A percentile compares a stretch with the other conserved stretches of the same genome.
Evolutionary conservation across 768 basidiomycete species (phyloP).

Genomic region (Harrya chromipes): DNA sequence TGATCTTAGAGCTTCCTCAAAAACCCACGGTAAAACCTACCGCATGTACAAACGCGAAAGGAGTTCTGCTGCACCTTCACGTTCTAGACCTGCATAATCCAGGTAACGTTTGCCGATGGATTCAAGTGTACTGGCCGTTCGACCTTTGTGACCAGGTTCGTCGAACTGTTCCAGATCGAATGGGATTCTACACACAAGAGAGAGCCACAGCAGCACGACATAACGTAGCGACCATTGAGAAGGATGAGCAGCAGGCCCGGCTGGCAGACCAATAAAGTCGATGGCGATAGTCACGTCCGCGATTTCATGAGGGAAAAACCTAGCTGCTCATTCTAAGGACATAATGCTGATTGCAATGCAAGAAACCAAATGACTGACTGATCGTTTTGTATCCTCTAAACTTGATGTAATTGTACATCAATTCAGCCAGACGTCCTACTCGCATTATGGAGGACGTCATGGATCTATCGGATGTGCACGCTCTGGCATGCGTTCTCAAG

Average conservation of each 20-base stretch:
- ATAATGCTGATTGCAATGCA: neutral
- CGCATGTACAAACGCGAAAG: constrained; percentile 80
- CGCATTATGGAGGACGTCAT: constrained; percentile 34
- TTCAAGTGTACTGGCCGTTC: constrained; percentile 59
- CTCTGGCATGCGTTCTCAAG: constrained; percentile 54
- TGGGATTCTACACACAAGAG: constrained; percentile 89
- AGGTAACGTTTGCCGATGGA: constrained; percentile 55
- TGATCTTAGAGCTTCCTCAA: constrained; percentile 8
- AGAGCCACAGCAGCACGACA: constrained; percentile 87
- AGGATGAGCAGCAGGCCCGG: constrained; percentile 39
- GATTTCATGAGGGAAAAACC: constrained; percentile 92
- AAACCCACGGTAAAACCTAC: constrained; percentile 35
- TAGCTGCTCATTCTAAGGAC: constrained; percentile 50
- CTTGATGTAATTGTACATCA: constrained; percentile 83
- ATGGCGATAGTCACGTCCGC: constrained; percentile 76
- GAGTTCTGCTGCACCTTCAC: constrained; percentile 79
- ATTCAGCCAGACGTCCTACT: constrained; percentile 49
- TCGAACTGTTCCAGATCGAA: constrained; percentile 90
- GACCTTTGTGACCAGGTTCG: constrained; percentile 46
- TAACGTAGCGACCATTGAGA: constrained; percentile 81
- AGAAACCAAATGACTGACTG: constrained; percentile 50
- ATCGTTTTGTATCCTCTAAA: constrained; percentile 89
- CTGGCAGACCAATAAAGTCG: constrained; percentile 52
- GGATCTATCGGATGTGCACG: constrained; percentile 30
- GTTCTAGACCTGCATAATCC: constrained; percentile 72